Conservation (phyloP, 1,284 basidiomycete species). For the Pseudozyma sp. region DNA sequence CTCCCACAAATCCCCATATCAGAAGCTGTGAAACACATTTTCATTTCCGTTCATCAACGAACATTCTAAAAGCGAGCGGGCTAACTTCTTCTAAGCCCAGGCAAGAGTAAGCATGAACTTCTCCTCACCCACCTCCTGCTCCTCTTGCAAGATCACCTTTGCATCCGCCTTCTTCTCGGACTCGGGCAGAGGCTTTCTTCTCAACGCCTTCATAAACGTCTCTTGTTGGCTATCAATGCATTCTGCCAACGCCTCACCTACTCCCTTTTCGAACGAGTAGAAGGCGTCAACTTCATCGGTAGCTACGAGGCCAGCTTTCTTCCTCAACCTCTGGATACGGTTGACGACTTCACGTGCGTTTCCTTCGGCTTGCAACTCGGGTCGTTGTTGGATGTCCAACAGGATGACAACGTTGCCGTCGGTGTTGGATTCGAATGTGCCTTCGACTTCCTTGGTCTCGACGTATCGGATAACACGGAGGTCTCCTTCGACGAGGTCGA, state of each 20-base stretch:
- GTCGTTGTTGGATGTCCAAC: slow-evolving; percentile 86
- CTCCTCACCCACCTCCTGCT: slow-evolving; percentile 85
- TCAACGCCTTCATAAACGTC: slow-evolving; percentile 81
- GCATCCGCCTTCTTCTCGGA: slow-evolving; percentile 70
- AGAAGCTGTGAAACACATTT: background rate
- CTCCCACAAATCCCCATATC: background rate
- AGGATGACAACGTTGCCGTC: slow-evolving; percentile 95
- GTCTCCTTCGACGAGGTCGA: slow-evolving; percentile 88
- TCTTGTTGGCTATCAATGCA: slow-evolving; percentile 80
- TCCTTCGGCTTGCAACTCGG: slow-evolving; percentile 88
- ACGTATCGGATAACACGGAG: slow-evolving; percentile 90
- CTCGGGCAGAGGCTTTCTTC: slow-evolving; percentile 71
- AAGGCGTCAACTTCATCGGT: slow-evolving; percentile 94
- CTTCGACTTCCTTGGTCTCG: slow-evolving; percentile 73
- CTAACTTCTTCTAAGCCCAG: slow-evolving; percentile 32
- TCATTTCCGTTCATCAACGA: slow-evolving; percentile 2
- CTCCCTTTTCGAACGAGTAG: slow-evolving; percentile 82
- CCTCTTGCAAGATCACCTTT: slow-evolving; percentile 80
- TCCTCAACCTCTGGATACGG: slow-evolving; percentile 93
- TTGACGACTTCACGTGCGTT: slow-evolving; percentile 90
- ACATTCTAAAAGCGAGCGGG: background rate
- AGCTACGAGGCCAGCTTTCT: slow-evolving; percentile 92
- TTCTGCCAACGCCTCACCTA: slow-evolving; percentile 74
- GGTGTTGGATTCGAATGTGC: slow-evolving; percentile 82
- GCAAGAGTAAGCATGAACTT: slow-evolving; percentile 75